Base-by-base conservation (phyloP, 305 asterid genomes). In the Nicotiana rustica region DNA sequence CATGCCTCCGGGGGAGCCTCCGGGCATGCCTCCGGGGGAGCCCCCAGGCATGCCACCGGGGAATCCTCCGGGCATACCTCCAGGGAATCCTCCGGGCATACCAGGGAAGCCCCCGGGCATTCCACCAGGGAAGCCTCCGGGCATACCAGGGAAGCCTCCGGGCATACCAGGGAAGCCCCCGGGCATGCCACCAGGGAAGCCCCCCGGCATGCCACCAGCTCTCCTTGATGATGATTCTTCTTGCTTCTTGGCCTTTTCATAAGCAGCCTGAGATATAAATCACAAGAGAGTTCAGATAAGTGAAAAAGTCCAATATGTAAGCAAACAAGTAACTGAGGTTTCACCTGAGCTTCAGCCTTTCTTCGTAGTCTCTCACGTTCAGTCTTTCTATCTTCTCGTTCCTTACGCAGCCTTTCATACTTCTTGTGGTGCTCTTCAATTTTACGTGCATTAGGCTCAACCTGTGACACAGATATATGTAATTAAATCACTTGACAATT, bases 361-460 rank as follows among this genome's bases (percentile, higher is more conserved):
- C 99, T 97, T 15, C 89, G 95, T 61, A 81, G 95, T 79, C 97
- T 83, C 85, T 91, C 96, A 41, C 87, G 92, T 85, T 93, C 97
- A 83, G 21, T 66, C 86, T 88, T 92, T 86, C 87, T 89, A 52
- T 92, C 96, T 65, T 91, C 97, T 85, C 96, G 88, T 88, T 95
- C 99, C 88, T 95, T 95, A n/a, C 91, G 92, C 81, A 95, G 92
- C 89, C 95, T 90, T 15, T 95, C 98, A 83, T 95, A 95, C 71
- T 95, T 95, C 85, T 92, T 88, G 29, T 90, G 92, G 85, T 95
- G 99, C 80, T 94, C 98, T 86, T 95, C 98, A 80, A 95, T 91
- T 88, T 91, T 95, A 82, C 91, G 98, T 12, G 88, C 98, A 87
- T 92, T 95, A 56, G 98, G 98, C 87, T 94, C 99, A 81, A 94